phyloP scores from a whole-genome alignment of 805 yeast species.

The Cyberlindnera misumaiensis region DNA sequence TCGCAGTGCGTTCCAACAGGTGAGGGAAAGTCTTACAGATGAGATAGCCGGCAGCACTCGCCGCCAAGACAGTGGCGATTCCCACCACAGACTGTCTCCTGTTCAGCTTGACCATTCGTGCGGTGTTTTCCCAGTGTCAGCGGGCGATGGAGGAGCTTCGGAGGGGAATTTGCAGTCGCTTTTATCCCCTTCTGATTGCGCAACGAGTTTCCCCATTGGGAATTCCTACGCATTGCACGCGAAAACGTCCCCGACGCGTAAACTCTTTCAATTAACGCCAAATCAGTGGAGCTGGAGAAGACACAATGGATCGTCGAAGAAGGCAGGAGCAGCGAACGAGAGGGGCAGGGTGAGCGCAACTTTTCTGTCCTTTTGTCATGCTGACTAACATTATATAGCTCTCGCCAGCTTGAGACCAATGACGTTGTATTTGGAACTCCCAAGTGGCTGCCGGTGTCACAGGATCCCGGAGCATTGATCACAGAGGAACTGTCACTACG shows the following conservation, averaged over 20 bases:
- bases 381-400: constrained; percentile 4
- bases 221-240: not conserved
- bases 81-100: constrained; percentile 11
- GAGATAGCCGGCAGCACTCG: constrained; percentile 12
- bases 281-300: too few species aligned
- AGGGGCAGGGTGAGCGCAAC: constrained; percentile 19
- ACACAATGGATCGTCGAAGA: constrained; percentile 15
- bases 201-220: constrained; percentile 10
- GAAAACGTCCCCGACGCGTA: too few species aligned
- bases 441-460: constrained; percentile 12
- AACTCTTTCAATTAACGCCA: too few species aligned
- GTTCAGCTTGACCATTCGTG: constrained; percentile 6
- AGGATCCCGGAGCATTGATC: constrained; percentile 17
- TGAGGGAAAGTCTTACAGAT: constrained; percentile 15
- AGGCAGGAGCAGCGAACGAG: constrained; percentile 12
- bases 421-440: constrained; percentile 9
- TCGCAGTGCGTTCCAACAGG: constrained; percentile 2
- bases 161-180: not conserved
- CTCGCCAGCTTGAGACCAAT: constrained; percentile 4
- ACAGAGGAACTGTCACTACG: constrained; percentile 10
- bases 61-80: constrained; percentile 10
- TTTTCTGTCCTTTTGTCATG: too few species aligned
- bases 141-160: too few species aligned
- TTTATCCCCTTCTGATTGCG: constrained; percentile 2
- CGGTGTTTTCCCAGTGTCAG: not conserved